phyloP scores from a whole-genome alignment of 768 basidiomycete genomes.

The Auricularia auricula-judae region DNA sequence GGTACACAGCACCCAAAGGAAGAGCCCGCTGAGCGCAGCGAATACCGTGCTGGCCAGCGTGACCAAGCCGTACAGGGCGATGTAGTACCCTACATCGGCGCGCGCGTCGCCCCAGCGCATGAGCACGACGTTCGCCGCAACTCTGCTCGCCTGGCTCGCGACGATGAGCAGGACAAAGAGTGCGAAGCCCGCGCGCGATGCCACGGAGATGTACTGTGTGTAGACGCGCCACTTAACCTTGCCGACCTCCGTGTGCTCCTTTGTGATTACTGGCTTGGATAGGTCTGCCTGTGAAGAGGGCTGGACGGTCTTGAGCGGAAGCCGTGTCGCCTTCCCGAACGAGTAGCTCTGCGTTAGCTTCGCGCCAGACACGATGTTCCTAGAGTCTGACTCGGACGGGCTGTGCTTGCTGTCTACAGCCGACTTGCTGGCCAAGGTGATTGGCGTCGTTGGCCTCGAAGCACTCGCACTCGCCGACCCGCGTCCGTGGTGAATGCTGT shows the following conservation, averaged over 20 bases:
- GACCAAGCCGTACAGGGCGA: conserved; percentile 57
- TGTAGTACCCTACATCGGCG: conserved; percentile 42
- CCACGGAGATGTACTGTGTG: conserved; percentile 63
- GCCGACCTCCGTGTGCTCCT: conserved; percentile 72
- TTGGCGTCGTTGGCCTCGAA: conserved; percentile 47
- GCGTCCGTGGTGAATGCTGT: conserved; percentile 30
- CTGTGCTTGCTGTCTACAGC: background rate
- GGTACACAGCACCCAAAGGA: conserved; percentile 71
- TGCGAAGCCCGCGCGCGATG: conserved; percentile 60
- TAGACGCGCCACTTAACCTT: conserved; percentile 73
- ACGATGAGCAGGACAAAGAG: conserved; percentile 45
- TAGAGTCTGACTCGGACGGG: background rate
- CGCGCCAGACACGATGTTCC: background rate
- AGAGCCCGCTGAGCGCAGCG: conserved; percentile 42
- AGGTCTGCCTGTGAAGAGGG: background rate
- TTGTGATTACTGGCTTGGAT: conserved; percentile 18
- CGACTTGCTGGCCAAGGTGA: conserved; percentile 4
- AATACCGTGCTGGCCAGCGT: conserved; percentile 47
- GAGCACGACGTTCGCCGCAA: conserved; percentile 55
- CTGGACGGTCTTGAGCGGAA: background rate
- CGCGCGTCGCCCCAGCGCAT: conserved; percentile 70
- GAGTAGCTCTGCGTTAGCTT: conserved; percentile 17
- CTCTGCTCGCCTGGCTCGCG: conserved; percentile 44
- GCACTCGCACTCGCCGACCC: conserved; percentile 26
- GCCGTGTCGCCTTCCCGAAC: background rate